Conservation (phyloP, 2,329 filamentous ascomycete genomes). For the Exophiala oligosperma region DNA sequence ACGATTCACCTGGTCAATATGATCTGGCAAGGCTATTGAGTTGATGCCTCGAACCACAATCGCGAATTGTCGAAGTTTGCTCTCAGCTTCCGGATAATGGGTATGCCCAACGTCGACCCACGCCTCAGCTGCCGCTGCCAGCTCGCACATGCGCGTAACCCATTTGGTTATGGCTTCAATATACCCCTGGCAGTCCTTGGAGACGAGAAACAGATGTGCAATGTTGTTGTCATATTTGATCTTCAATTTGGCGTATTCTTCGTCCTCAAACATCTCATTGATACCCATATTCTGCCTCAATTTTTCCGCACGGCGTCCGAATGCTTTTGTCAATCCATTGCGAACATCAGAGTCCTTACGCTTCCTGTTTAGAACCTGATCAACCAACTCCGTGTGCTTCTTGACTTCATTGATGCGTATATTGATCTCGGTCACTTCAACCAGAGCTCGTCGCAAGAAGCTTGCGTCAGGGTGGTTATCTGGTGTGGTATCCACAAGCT, state of each 20-base stretch:
- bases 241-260: constrained; percentile 74
- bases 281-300: constrained; percentile 69
- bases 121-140: constrained; percentile 78
- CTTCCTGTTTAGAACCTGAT: constrained; percentile 79
- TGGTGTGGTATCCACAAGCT: constrained; percentile 77
- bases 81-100: constrained; percentile 79
- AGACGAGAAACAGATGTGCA: constrained; percentile 85
- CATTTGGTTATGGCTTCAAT: constrained; percentile 77
- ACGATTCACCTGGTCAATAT: constrained; percentile 57
- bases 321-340: constrained; percentile 81
- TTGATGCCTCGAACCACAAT: constrained; percentile 84
- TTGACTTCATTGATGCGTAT: constrained; percentile 87
- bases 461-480: constrained; percentile 78
- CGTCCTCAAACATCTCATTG: constrained; percentile 71
- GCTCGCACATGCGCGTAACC: constrained; percentile 76
- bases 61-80: constrained; percentile 91
- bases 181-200: constrained; percentile 92
- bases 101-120: constrained; percentile 71
- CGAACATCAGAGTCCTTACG: constrained; percentile 87
- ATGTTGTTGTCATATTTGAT: constrained; percentile 92
- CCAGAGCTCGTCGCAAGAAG: constrained; percentile 68
- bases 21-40: constrained; percentile 77
- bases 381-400: constrained; percentile 89
- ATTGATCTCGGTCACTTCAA: constrained; percentile 64
- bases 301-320: constrained; percentile 86